These are phyloP conservation scores for Elongisporangium anandrum DNA, from an alignment of 352 stramenopile genomes.

Conservation along the genomic window DNA sequence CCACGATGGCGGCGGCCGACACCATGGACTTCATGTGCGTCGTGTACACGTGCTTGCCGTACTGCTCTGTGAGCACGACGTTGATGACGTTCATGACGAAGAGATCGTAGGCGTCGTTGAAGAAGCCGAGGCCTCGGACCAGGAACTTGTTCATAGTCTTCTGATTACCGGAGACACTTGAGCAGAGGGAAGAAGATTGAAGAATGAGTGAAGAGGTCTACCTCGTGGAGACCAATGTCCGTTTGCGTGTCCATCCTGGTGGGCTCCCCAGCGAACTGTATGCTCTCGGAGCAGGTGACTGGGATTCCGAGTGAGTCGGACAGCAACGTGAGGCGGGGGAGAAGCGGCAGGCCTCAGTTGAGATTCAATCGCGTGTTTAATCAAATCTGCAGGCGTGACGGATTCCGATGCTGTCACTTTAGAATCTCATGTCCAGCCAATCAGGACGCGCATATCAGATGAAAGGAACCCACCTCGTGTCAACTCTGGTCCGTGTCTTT, in stretches of 20 bases:
- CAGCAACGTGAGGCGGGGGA: not conserved
- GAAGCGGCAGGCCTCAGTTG: not conserved
- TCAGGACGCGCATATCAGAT: not conserved
- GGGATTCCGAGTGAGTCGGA: not conserved
- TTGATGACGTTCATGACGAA: conserved; percentile 84
- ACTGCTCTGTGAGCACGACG: conserved; percentile 75
- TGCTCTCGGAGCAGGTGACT: not conserved
- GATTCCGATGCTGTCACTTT: not conserved
- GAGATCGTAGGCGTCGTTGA: conserved; percentile 77
- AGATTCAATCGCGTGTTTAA: not conserved
- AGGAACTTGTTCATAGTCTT: conserved; percentile 52
- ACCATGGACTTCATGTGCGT: conserved; percentile 24
- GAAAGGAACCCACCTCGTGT: not conserved
- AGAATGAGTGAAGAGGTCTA: conserved; percentile 12
- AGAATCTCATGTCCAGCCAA: not conserved
- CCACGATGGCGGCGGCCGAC: conserved; percentile 25
- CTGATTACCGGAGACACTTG: conserved; percentile 2
- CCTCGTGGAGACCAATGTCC: not conserved
- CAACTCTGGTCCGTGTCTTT: not conserved
- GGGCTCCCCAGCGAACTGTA: not conserved
- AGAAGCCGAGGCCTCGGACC: conserved; percentile 71
- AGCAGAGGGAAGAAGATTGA: conserved; percentile 11
- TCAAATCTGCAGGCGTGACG: not conserved
- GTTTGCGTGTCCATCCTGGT: not conserved
- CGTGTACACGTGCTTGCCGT: conserved; percentile 52